These are phyloP conservation scores for Exophiala xenobiotica DNA, from an alignment of 2,329 filamentous ascomycete species.

Conservation along the genomic window DNA sequence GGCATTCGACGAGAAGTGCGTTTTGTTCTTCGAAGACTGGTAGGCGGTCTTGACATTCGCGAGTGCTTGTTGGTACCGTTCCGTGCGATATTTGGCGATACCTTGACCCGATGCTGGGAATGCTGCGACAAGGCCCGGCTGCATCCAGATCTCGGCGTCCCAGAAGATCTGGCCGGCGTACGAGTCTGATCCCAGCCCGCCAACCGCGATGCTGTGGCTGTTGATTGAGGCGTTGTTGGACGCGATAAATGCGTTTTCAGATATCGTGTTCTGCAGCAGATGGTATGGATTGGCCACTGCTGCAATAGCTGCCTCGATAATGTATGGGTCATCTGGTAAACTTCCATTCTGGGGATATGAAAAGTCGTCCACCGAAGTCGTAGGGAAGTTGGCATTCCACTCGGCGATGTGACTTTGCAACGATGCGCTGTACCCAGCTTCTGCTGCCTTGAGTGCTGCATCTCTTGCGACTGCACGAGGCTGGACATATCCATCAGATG, in stretches of 20 bases:
- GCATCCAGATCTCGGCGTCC: conserved; percentile 68
- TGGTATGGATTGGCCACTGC: conserved; percentile 51
- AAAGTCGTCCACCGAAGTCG: conserved; percentile 64
- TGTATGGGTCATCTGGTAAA: conserved; percentile 56
- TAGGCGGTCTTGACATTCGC: conserved; percentile 58
- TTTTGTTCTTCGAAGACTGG: conserved; percentile 60
- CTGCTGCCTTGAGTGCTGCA: conserved; percentile 53
- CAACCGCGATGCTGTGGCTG: conserved; percentile 65
- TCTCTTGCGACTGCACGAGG: conserved; percentile 56
- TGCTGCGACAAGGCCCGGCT: conserved; percentile 63
- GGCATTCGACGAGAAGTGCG: conserved; percentile 56
- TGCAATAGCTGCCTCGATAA: conserved; percentile 54
- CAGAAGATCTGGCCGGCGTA: conserved; percentile 67
- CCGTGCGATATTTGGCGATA: conserved; percentile 63
- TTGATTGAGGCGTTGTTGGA: conserved; percentile 53
- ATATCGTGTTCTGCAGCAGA: conserved; percentile 51
- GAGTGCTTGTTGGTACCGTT: conserved; percentile 59
- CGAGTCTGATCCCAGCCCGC: conserved; percentile 65
- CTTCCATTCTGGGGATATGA: conserved; percentile 56
- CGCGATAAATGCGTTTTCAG: conserved; percentile 52
- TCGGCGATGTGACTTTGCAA: conserved; percentile 58
- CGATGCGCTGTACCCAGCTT: conserved; percentile 56
- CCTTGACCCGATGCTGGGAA: conserved; percentile 63
- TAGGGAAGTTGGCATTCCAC: conserved; percentile 62
- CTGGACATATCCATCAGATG: conserved; percentile 64